Conservation (phyloP, 139 green algal species). For the Yamagishiella unicocca region DNA sequence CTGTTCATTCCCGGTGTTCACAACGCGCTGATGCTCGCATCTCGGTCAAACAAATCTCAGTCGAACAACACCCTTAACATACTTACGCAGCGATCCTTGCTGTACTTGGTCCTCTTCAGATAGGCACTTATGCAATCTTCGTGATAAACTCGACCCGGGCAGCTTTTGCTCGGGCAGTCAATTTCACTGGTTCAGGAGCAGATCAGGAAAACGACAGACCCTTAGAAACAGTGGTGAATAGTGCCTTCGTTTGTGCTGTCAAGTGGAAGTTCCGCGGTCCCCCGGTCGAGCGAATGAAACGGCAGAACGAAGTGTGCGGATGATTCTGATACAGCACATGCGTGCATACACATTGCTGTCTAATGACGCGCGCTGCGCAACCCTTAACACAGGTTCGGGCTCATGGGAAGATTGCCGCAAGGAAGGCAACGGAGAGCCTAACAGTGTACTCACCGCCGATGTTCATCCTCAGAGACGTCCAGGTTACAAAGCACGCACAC, state of each 20-base stretch:
- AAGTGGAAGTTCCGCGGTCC: background rate
- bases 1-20: too few species aligned
- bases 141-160: constrained; percentile 17
- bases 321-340: too few species aligned
- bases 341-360: too few species aligned
- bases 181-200: background rate
- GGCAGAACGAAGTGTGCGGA: too few species aligned
- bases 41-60: too few species aligned
- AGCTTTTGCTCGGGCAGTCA: constrained; percentile 21
- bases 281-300: too few species aligned
- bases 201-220: background rate
- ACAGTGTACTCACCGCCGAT: background rate
- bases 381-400: background rate
- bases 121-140: constrained; percentile 32
- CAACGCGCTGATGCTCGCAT: too few species aligned
- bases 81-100: constrained; percentile 36
- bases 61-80: background rate
- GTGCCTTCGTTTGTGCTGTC: background rate
- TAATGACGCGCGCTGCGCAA: too few species aligned
- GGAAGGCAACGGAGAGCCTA: background rate
- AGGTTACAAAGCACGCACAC: constrained; percentile 9
- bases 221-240: background rate
- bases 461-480: background rate
- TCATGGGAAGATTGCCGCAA: background rate
- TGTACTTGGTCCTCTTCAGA: constrained; percentile 24